These are phyloP conservation scores for Emmonsia crescens DNA, from an alignment of 2,329 filamentous ascomycete genomes.

Conservation along the genomic window DNA sequence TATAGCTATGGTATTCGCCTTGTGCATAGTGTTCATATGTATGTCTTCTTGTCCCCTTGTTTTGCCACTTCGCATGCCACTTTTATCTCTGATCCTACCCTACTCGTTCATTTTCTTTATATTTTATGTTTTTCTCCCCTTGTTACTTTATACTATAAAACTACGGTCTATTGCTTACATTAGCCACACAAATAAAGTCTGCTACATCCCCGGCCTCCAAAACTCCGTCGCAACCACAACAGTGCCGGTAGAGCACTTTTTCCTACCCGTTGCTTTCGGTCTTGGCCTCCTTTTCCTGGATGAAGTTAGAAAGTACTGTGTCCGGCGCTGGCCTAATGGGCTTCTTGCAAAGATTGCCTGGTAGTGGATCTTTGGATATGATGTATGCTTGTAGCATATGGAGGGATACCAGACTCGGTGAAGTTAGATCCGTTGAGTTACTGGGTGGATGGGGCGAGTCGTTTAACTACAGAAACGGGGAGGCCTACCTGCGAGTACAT, in stretches of 20 bases:
- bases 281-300: slow-evolving; percentile 53
- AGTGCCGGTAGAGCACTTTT: slow-evolving; percentile 65
- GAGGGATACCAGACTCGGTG: neutral
- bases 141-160: neutral
- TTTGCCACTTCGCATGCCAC: neutral
- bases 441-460: neutral
- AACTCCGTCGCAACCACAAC: slow-evolving; percentile 47
- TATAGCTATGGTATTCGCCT: slow-evolving; percentile 57
- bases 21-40: slow-evolving; percentile 61
- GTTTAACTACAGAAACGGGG: neutral
- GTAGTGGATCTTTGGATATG: slow-evolving; percentile 30
- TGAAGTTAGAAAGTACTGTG: slow-evolving; percentile 53
- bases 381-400: neutral
- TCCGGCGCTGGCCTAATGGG: slow-evolving; percentile 49
- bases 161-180: slow-evolving; percentile 9
- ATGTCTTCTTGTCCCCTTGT: slow-evolving; percentile 17
- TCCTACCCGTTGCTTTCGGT: slow-evolving; percentile 64
- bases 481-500: neutral
- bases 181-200: slow-evolving; percentile 13
- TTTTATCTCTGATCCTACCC: too few species aligned
- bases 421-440: too few species aligned
- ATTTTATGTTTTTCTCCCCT: neutral
- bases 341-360: slow-evolving; percentile 52
- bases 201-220: slow-evolving; percentile 57
- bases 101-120: neutral